Evolutionary conservation across 371 early-diverging fungal species (phyloP).

Genomic region (Mortierella sp.): DNA sequence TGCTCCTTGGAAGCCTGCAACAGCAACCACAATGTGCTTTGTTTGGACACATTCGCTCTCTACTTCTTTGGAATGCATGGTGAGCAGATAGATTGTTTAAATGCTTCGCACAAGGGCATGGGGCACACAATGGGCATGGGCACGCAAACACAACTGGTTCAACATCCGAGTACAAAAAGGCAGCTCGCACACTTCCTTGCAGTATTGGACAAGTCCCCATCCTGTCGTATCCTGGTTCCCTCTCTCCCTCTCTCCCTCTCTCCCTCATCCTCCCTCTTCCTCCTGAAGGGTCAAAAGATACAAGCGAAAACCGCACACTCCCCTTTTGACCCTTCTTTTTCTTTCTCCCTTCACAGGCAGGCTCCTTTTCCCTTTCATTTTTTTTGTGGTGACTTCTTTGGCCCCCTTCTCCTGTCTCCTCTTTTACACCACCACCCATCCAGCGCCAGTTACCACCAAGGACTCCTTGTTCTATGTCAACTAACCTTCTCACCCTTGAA

Average conservation of each 20-base stretch:
- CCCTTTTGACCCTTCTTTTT: neutral
- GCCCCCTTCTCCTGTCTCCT: neutral
- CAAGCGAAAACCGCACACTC: neutral
- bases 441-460: neutral
- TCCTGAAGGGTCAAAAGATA: neutral
- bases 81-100: neutral
- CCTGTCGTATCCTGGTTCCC: neutral
- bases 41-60: neutral
- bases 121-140: too few species aligned
- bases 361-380: neutral
- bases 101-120: too few species aligned
- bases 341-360: neutral
- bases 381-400: neutral
- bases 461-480: neutral
- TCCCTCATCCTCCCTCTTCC: neutral
- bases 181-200: neutral
- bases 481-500: neutral
- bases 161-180: neutral
- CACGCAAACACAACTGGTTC: neutral
- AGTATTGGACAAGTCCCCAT: neutral
- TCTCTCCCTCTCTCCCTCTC: neutral
- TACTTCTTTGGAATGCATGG: neutral
- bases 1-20: neutral
- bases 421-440: neutral
- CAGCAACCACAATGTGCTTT: neutral